phyloP scores from a whole-genome alignment of 331 rosid genomes.

The Rosa hybrid region DNA sequence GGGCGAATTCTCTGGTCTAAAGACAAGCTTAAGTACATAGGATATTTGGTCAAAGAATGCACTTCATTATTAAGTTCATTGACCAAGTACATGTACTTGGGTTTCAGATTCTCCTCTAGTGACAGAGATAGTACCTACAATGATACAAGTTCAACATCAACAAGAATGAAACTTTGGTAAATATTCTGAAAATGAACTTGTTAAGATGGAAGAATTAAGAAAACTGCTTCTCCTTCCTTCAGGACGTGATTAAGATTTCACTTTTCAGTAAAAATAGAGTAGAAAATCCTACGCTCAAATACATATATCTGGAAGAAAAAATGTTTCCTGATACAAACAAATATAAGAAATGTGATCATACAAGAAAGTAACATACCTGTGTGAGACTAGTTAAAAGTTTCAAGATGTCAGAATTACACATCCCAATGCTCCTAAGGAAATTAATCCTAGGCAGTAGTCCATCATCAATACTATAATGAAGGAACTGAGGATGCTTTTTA shows the following conservation, averaged over 20 bases:
- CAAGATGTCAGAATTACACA: conserved; percentile 80
- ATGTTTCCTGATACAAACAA: neutral
- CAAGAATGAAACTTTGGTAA: neutral
- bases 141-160: neutral
- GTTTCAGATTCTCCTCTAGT: conserved; percentile 87
- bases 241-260: neutral
- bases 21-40: conserved; percentile 91
- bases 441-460: conserved; percentile 94
- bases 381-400: conserved; percentile 89
- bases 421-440: conserved; percentile 93
- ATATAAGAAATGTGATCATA: neutral
- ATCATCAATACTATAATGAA: conserved; percentile 90
- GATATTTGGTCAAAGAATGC: conserved; percentile 88
- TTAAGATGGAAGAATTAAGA: neutral
- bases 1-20: conserved; percentile 98
- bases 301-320: neutral
- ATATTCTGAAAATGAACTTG: neutral
- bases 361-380: conserved; percentile 57
- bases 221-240: neutral
- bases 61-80: conserved; percentile 92
- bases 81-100: conserved; percentile 88
- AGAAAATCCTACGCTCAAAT: neutral
- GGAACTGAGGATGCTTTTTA: conserved; percentile 90
- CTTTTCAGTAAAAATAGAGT: neutral
- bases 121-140: conserved; percentile 90